Evolutionary conservation across 805 yeast genomes (phyloP).

Genomic region (Limtongia smithiae): DNA sequence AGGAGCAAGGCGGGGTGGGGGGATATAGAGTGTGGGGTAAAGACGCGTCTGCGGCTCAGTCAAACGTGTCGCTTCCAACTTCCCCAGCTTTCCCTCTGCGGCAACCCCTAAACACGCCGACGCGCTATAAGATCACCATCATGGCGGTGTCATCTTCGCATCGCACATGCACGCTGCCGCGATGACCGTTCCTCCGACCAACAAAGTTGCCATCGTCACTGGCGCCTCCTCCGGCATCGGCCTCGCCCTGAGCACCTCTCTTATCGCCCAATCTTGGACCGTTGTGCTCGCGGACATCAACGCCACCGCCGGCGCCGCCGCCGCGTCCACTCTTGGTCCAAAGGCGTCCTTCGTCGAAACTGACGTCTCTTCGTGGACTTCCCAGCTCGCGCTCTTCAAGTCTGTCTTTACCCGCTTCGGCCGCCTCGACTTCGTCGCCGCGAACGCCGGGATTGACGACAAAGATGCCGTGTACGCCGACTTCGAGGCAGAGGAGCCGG

Average conservation of each 20-base stretch:
- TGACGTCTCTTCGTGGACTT: slow-evolving; percentile 11
- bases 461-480: background rate
- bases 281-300: slow-evolving; percentile 13
- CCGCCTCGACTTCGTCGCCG: slow-evolving; percentile 6
- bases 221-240: slow-evolving; percentile 23
- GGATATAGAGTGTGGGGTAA: no score
- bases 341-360: slow-evolving; percentile 1
- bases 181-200: no score
- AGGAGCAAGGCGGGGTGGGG: no score
- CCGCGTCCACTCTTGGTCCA: background rate
- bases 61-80: no score
- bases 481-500: background rate
- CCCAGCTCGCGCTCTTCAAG: slow-evolving; percentile 12
- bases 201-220: slow-evolving; percentile 15
- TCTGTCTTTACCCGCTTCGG: background rate
- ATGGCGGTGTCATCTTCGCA: no score
- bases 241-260: slow-evolving; percentile 11
- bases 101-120: no score
- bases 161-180: no score
- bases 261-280: slow-evolving; percentile 2
- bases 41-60: no score
- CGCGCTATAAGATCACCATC: no score
- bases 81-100: no score
- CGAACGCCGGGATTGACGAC: slow-evolving; percentile 11
- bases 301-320: background rate